These are phyloP conservation scores for Scenedesmus sp. DNA, from an alignment of 163 green algal genomes.

Conservation along the genomic window DNA sequence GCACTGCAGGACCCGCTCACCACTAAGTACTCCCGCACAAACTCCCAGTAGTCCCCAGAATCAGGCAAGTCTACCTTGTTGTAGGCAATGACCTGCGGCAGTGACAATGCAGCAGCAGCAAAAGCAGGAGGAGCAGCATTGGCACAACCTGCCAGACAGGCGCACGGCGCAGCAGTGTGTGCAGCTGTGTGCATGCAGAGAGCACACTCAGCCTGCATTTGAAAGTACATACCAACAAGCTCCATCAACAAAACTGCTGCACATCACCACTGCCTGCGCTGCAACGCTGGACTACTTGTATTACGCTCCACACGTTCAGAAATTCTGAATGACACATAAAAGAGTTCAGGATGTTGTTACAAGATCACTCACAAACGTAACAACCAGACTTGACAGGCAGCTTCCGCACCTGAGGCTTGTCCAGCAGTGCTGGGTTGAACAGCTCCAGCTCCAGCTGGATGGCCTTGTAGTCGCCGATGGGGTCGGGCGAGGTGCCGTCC, in stretches of 20 bases:
- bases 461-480: constrained; percentile 93
- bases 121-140: not conserved
- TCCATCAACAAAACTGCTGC: not conserved
- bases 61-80: constrained; percentile 98
- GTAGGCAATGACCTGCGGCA: constrained; percentile 88
- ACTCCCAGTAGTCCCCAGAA: constrained; percentile 84
- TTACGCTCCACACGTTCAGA: too few relatives aligned
- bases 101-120: not conserved
- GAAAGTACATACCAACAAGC: too few relatives aligned
- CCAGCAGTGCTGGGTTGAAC: constrained; percentile 89
- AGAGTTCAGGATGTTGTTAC: constrained; percentile 86
- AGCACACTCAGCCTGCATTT: too few relatives aligned
- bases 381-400: not conserved
- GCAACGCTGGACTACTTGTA: too few relatives aligned
- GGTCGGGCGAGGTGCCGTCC: constrained; percentile 92
- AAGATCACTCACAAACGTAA: not conserved
- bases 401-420: constrained; percentile 89
- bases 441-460: constrained; percentile 95
- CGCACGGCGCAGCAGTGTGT: too few relatives aligned
- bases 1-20: not conserved
- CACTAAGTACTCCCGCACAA: constrained; percentile 74
- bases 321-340: too few relatives aligned
- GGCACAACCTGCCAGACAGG: not conserved
- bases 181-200: too few relatives aligned
- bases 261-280: too few relatives aligned